Evolutionary conservation across 108 stramenopile species (phyloP), one percentile per base, ranked within the genome.

Genomic region (Bacterosira constricta): DNA sequence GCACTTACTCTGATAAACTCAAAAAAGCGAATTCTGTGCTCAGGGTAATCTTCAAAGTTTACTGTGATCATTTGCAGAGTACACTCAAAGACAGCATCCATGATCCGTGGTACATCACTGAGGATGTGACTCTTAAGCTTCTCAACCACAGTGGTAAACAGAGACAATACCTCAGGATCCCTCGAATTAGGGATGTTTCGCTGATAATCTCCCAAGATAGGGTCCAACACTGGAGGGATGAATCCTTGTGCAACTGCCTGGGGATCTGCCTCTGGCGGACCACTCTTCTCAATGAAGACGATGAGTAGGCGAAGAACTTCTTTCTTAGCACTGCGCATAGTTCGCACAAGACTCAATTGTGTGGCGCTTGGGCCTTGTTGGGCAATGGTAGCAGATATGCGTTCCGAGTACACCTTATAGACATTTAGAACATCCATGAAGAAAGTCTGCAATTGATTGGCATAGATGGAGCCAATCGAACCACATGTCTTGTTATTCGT

Each of bases 21-120:
- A 84, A 93, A 99, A 83, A 99, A 99, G 32, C 90, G 85, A 51
- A 98, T 90, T 45, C 99, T 87, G 81, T 97, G 97, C 84, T 99
- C 99, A 7, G 99, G 99, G 69, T 88, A 97, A 79, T 99, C 99
- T 79, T 96, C 97, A 73, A 97, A 97, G 85, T 99, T 99, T 37
- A 69, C 82, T 7, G 97, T 98, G 71, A 99, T 99, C 97, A 99
- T 98, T 75, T 97, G 96, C 58, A 99, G 83, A 44, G 98, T 98
- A 70, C 94, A 93, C 85, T 98, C 97, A 68, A 99, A 98, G 39
- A 98, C 91, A 46, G 97, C 94, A 58, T 96, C 96, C 93, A 99
- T 96, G 41, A 99, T 96, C 37, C 94, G 84, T 31, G 97, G 96
- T 15, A 99, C 96, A 46, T 96, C 93, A 41, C 85, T 71, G 30